Percentiles rank a stretch among this genome's conserved stretches.
Evolutionary conservation across 805 yeast genomes (phyloP).

Genomic region (Yamadazyma laniorum): DNA sequence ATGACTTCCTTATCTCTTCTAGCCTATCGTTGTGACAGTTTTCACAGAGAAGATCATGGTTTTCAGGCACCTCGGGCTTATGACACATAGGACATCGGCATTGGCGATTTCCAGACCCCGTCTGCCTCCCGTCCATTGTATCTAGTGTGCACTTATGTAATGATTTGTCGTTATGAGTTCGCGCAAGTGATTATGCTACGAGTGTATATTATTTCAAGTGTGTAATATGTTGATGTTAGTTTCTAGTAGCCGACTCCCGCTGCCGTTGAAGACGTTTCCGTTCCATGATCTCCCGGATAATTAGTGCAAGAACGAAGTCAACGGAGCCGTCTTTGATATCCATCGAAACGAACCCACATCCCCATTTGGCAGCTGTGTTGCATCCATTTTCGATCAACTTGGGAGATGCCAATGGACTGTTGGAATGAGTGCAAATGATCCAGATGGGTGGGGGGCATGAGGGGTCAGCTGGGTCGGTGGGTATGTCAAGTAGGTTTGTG

Average conservation of each 20-base stretch:
- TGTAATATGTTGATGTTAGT: too few relatives aligned
- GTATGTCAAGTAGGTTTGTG: constrained; percentile 21
- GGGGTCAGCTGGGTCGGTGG: constrained; percentile 35
- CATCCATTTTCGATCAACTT: constrained; percentile 56
- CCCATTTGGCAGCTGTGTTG: constrained; percentile 58
- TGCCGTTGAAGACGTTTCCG: constrained; percentile 15
- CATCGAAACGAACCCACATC: constrained; percentile 61
- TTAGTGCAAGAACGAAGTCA: constrained; percentile 55
- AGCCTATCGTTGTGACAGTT: constrained; percentile 20
- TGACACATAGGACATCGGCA: constrained; percentile 20
- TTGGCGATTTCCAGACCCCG: too few relatives aligned
- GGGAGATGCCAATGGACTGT: constrained; percentile 60
- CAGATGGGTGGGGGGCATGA: constrained; percentile 60
- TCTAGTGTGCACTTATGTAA: too few relatives aligned
- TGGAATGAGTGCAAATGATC: constrained; percentile 62
- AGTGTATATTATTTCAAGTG: too few relatives aligned
- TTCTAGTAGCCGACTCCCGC: not conserved
- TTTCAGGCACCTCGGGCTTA: constrained; percentile 8
- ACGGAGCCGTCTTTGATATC: constrained; percentile 51
- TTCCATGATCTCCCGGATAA: constrained; percentile 61
- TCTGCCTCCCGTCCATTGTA: too few relatives aligned
- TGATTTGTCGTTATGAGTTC: too few relatives aligned
- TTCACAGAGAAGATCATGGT: constrained; percentile 22
- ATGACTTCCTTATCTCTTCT: constrained; percentile 24
- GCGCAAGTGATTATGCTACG: too few relatives aligned